A percentile compares a stretch with the other conserved stretches of the same genome.
These are phyloP conservation scores for Massarina eburnea DNA, from an alignment of 2,329 filamentous ascomycete genomes.

Conservation along the genomic window DNA sequence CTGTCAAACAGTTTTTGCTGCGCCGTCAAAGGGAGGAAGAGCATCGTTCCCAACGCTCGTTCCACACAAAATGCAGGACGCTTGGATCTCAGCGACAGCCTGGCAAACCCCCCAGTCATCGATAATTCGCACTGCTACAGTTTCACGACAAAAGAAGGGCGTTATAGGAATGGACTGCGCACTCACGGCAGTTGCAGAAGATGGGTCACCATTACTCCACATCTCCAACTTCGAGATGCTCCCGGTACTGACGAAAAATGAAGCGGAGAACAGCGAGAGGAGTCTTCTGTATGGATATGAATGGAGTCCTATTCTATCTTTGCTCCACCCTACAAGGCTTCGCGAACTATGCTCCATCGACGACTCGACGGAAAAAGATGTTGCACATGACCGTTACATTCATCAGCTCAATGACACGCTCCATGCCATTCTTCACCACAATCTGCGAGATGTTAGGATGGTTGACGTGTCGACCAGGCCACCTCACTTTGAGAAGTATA, in stretches of 20 bases:
- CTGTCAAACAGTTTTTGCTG: constrained; percentile 2
- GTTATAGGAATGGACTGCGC: constrained; percentile 2
- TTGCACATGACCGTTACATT: neutral
- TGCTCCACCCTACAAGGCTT: constrained; percentile 1
- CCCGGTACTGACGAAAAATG: neutral
- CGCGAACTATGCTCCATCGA: constrained; percentile 1
- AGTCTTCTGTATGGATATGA: constrained; percentile 8
- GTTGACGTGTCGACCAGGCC: neutral
- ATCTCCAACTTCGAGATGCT: constrained; percentile 1
- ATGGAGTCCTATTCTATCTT: constrained; percentile 9
- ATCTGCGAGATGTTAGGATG: neutral
- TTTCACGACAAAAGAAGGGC: constrained; percentile 1
- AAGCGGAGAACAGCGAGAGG: neutral
- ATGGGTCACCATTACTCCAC: neutral
- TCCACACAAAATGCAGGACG: constrained; percentile 4
- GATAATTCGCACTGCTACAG: neutral
- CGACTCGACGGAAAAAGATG: neutral
- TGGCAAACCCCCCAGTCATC: constrained; percentile 5
- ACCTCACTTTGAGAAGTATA: constrained; percentile 3
- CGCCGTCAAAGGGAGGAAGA: constrained; percentile 5
- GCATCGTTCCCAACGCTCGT: constrained; percentile 1
- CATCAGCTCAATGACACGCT: neutral
- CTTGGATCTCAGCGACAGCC: constrained; percentile 3
- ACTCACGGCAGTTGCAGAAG: constrained; percentile 1
- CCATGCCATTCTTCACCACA: neutral